These are phyloP conservation scores for Tricholoma furcatifolium DNA, from an alignment of 768 basidiomycete species.

Conservation along the genomic window DNA sequence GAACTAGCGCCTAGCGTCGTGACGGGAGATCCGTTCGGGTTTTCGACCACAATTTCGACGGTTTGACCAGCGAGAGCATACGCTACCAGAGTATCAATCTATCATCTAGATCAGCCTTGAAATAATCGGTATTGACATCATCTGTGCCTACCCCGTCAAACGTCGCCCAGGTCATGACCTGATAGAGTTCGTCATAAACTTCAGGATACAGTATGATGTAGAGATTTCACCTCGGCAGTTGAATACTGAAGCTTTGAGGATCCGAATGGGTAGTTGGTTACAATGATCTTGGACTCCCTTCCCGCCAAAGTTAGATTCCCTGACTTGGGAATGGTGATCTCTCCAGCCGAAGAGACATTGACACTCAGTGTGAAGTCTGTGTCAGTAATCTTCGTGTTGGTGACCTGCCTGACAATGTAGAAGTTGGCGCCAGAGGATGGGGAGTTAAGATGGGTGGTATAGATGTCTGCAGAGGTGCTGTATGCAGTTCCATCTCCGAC, in stretches of 20 bases:
- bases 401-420: conserved; percentile 54
- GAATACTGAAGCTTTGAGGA: conserved; percentile 52
- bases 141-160: conserved; percentile 25
- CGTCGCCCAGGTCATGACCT: conserved; percentile 41
- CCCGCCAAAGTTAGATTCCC: conserved; percentile 54
- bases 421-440: conserved; percentile 53
- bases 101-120: background rate
- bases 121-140: background rate
- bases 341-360: conserved; percentile 45
- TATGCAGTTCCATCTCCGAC: conserved; percentile 35
- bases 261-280: conserved; percentile 66
- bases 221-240: conserved; percentile 49
- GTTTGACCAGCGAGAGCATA: conserved; percentile 38
- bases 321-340: conserved; percentile 34
- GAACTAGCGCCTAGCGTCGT: conserved; percentile 19
- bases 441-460: conserved; percentile 54
- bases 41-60: conserved; percentile 25
- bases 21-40: conserved; percentile 8
- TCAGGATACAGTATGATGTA: background rate
- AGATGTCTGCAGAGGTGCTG: conserved; percentile 37
- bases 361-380: conserved; percentile 41
- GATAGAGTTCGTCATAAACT: background rate
- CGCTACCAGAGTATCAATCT: conserved; percentile 33
- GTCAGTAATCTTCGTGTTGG: conserved; percentile 46
- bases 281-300: conserved; percentile 61